Base-by-base conservation (phyloP, 345 rosid species). In the Syzygium grande region DNA sequence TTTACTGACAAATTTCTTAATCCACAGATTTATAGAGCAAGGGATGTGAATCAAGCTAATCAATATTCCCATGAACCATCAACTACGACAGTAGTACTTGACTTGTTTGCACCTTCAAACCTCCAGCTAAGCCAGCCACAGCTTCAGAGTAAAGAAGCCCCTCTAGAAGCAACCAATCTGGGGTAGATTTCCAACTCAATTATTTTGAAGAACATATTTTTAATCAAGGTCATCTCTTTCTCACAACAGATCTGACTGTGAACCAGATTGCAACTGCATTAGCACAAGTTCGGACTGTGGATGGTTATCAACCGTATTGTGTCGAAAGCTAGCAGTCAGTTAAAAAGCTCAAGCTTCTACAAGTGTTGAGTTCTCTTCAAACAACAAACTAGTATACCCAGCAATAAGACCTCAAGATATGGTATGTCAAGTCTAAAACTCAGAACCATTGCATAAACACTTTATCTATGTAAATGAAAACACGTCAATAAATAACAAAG, bases 101-200 rank as follows among this genome's bases (percentile, higher is more conserved):
- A 95, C 88, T 91, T 92, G 27, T 88, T 88, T 86, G 89, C 86
- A 87, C 95, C 95, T 89, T 95, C 90, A 73, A 89, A 87, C 78
- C 97, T 94, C 91, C 96, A 92, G 89, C 94, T 93, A 79, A 93
- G 95, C 91, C 94, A 92, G 92, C 96, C 97, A 88, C 92, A 88
- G 87, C 94, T 91, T 86, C 90, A 92, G 87, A 93, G 88, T 79
- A 88, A 90, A 16, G 92, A 93, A 78, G 89, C 93, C 85, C 91
- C 91, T 41, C 19, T 91, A 29, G 92, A 90, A 87, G 92, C 93
- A 84, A 92, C 94, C 88, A 94, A 95, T 58, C 78, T 93, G 91
- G 93, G 94, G 97, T 96, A 94, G 12, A 41, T 73, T 52, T 46
- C 29, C 80, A 73, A 73, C 80, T 38, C 27, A 19, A 73, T 73